phyloP scores from a whole-genome alignment of 495 filamentous ascomycete genomes.

The Aspergillus egyptiacus region DNA sequence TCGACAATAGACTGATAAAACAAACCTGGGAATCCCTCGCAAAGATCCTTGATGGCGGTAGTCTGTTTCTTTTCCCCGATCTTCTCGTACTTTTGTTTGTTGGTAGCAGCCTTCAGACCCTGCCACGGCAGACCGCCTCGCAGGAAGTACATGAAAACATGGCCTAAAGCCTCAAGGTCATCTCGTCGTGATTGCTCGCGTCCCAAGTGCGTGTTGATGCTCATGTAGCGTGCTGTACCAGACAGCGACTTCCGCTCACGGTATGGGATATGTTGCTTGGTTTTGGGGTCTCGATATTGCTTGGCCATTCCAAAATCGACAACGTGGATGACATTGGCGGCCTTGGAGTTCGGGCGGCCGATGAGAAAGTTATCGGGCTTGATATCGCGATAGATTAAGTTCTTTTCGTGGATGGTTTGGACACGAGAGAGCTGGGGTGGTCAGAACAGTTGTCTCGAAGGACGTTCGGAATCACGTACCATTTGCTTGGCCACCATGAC shows the following conservation, averaged over 20 bases:
- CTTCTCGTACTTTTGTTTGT: conserved; percentile 99
- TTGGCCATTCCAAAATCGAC: conserved; percentile 99
- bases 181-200: conserved; percentile 95
- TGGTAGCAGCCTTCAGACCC: conserved; percentile 96
- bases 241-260: conserved; percentile 96
- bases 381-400: conserved; percentile 98
- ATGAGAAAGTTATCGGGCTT: conserved; percentile 99
- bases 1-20: background rate
- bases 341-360: conserved; percentile 84
- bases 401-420: conserved; percentile 99
- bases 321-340: conserved; percentile 96
- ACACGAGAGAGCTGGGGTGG: conserved; percentile 76
- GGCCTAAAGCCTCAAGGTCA: conserved; percentile 90
- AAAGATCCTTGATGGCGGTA: conserved; percentile 92
- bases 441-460: background rate
- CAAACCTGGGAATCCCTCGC: conserved; percentile 84
- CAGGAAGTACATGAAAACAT: conserved; percentile 99
- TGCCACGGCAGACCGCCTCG: conserved; percentile 96
- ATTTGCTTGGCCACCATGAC: conserved; percentile 99
- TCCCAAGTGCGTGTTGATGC: conserved; percentile 97
- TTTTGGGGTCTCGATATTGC: conserved; percentile 98
- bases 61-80: conserved; percentile 99
- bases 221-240: conserved; percentile 98
- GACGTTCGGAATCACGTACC: conserved; percentile 48
- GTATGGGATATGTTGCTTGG: conserved; percentile 98